Base-by-base conservation (phyloP, 371 early-diverging fungal species). In the Rhizopus delemar region DNA sequence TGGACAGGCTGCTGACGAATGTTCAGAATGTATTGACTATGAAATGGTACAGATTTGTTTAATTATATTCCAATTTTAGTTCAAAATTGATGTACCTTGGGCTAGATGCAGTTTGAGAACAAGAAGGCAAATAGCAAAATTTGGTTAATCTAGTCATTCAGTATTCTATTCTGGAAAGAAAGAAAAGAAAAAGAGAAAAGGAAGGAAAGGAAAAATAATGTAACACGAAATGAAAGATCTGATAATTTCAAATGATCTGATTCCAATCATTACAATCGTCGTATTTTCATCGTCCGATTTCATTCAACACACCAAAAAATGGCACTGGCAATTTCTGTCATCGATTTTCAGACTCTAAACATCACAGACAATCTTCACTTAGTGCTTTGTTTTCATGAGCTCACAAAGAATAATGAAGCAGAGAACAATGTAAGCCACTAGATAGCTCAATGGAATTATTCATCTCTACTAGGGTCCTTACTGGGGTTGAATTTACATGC, bases 1-100 rank as follows among this genome's bases (percentile, higher is more conserved):
- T 75, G 74, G 28, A 60, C 56, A 13, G 79, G 79, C 12, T 73
- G 70, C 53, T 78, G 76, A 13, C 70, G 64, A 13, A 78, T 67
- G 29, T 70, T 69, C 3, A 77, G 56, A 3, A 52, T 22, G 15
- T 52, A 56, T 9, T 51, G 55, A n/a, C 43, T 43, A 43, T 11
- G 22, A 22, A 36, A 36, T 36, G 36, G 36, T 36, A 8, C 11
- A 6, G 22, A 22, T 36, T 36, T 5, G 4, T 11, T 11, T 13
- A 43, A 43, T 43, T 11, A 43, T 5, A 43, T 43, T 22, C 22
- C 43, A 43, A 43, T 4, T 13, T 13, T 13, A 13, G 4, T 43
- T 11, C 7, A 43, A 43, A 13, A 5, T 5, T 11, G 8, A 11
- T n/a, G 8, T 43, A 43, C 43, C 15, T 15, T 43, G 43, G 4